These are phyloP conservation scores for Phytophthora pisi DNA, from an alignment of 352 stramenopile genomes.

Conservation along the genomic window DNA sequence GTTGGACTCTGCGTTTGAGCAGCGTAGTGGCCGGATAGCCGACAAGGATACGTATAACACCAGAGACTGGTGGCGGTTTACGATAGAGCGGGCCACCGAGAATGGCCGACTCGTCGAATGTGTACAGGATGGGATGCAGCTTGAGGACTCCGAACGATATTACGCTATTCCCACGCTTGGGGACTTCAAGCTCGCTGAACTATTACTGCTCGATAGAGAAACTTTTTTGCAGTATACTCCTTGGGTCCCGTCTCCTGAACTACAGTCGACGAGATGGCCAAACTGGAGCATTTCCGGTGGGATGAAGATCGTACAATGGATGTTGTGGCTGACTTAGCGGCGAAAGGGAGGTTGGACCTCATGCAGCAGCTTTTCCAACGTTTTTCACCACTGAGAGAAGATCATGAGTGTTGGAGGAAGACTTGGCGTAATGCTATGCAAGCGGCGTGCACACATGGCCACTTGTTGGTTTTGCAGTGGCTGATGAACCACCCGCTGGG, in stretches of 20 bases:
- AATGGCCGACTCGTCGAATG: not conserved
- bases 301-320: not conserved
- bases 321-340: not conserved
- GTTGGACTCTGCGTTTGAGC: no score
- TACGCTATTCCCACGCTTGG: not conserved
- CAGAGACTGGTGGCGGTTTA: not conserved
- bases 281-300: not conserved
- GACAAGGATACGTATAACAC: not conserved
- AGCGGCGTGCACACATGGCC: not conserved
- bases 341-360: not conserved
- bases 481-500: not conserved
- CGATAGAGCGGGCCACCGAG: not conserved
- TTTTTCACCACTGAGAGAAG: not conserved
- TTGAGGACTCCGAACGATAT: not conserved
- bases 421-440: not conserved
- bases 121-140: not conserved
- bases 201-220: not conserved
- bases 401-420: not conserved
- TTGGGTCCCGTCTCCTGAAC: not conserved
- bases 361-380: not conserved
- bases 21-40: no score
- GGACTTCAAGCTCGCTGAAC: not conserved
- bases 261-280: not conserved
- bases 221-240: not conserved
- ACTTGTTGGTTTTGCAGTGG: not conserved